Percentiles rank a stretch among this genome's conserved stretches.
Conservation (phyloP, 116 monocot species). For the Phalaenopsis hybrid region DNA sequence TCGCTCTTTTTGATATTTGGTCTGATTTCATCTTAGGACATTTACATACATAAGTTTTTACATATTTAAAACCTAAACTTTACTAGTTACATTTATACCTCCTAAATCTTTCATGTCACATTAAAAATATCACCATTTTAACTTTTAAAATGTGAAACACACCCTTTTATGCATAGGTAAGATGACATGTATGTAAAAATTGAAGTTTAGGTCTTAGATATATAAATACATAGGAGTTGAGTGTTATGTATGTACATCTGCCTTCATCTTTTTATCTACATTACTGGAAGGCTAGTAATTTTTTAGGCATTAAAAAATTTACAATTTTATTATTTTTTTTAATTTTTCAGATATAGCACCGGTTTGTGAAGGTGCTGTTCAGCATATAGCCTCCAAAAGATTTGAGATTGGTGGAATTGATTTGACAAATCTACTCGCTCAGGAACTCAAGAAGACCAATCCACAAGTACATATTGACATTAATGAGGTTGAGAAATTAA, state of each 20-base stretch:
- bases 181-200: too few species aligned
- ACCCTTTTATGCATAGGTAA: too few species aligned
- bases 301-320: neutral
- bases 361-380: constrained; percentile 96
- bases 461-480: constrained; percentile 58
- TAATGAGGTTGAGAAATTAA: constrained; percentile 76
- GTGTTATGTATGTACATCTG: too few species aligned
- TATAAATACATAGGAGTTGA: too few species aligned
- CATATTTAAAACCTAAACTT: too few species aligned
- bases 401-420: constrained; percentile 95
- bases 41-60: too few species aligned
- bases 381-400: constrained; percentile 97
- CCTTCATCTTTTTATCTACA: neutral
- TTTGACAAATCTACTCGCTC: constrained; percentile 77
- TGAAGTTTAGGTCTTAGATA: too few species aligned
- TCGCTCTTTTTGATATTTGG: neutral
- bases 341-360: constrained; percentile 81
- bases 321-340: neutral
- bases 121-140: too few species aligned
- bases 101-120: too few species aligned
- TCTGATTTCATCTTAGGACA: neutral
- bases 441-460: constrained; percentile 76
- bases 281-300: neutral
- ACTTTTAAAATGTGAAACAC: too few species aligned
- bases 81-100: too few species aligned